Conservation (phyloP, 345 rosid genomes). For the Citrus sinensis region DVS_A1.0 CM039166.1:15832001-15832500, state of each 20-base stretch:
- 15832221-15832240: slow-evolving; percentile 90
- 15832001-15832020: not conserved
- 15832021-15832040: not conserved
- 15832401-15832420: slow-evolving; percentile 93
- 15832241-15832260: slow-evolving; percentile 67
- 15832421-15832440: slow-evolving; percentile 33
- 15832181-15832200: not conserved
- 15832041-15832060: not conserved
- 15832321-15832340: slow-evolving; percentile 89
- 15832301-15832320: slow-evolving; percentile 89
- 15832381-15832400: slow-evolving; percentile 84
- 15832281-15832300: slow-evolving; percentile 81
- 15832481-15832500: not conserved
- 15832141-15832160: not conserved
- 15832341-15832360: slow-evolving; percentile 94
- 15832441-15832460: not conserved
- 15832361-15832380: slow-evolving; percentile 86
- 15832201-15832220: slow-evolving; percentile 14
- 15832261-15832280: slow-evolving; percentile 60
- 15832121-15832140: not conserved
- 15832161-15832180: not conserved
- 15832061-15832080: slow-evolving; percentile 3
- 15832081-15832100: not conserved
- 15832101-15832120: not conserved
- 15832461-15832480: not conserved